Base-by-base conservation (phyloP, 1,284 basidiomycete genomes). In the Fomitopsis schrenkii region DNA sequence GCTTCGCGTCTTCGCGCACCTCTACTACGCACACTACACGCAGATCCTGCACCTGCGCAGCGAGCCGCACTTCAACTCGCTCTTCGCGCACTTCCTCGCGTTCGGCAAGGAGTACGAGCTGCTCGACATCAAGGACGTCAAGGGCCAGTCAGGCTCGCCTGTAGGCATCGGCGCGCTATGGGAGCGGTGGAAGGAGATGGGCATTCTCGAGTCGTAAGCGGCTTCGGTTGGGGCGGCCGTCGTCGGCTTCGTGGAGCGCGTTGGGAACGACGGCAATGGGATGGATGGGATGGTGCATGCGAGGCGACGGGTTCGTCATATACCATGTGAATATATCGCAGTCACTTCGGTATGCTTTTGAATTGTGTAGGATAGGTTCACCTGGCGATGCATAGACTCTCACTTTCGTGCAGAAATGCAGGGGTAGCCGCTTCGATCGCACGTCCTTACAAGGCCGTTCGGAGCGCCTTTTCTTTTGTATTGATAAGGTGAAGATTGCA, bases 41-140 rank as follows among this genome's bases (percentile, higher is more conserved):
- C 89, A 94, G 70, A 91, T 98, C 68, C 84, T 99, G 22, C 96
- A 99, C 74, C 85, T 99, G 26, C 94, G 93, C 60, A 90, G 93
- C 53, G 97, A 98, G 72, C 95, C 95, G 0, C 96, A 98, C 76
- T 95, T 98, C 79, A 98, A 98, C 77, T 94, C 92, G n/a, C 85
- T 98, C 40, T 98, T 98, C 71, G 96, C 96, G 0, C 96, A 98
- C 76, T 98, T 97, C 78, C 80, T 98, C 54, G 93, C 95, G 0
- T 98, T 98, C 70, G 91, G 94, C 44, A 87, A 92, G 69, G 88
- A 98, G 67, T 99, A 98, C 72, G 92, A 97, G 71, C 77, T 99
- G 41, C 79, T 98, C 63, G 95, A 96, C 55, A 82, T 93, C 75
- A 93, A 94, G 74, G 95, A 96, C 66, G 86, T 97, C 71, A 90